These are phyloP conservation scores for Sungouiella blattae DNA, from an alignment of 805 yeast genomes.

Conservation along the genomic window DNA sequence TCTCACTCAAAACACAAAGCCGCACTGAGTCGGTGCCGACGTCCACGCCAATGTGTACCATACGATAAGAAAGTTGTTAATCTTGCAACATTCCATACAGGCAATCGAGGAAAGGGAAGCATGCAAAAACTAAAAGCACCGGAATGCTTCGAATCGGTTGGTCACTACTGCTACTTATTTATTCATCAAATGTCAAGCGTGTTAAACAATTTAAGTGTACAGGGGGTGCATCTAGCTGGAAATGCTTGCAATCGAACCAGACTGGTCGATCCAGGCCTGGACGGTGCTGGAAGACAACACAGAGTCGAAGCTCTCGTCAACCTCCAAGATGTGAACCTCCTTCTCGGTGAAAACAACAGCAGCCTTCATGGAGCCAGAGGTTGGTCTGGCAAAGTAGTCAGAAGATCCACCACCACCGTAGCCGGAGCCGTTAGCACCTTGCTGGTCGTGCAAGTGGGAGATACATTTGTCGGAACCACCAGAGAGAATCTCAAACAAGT, in stretches of 20 bases:
- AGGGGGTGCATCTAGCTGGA: conserved; percentile 12
- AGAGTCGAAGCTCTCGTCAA: conserved; percentile 56
- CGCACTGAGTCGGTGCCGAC: conserved; percentile 51
- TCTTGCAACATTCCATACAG: too few species aligned
- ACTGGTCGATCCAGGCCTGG: conserved; percentile 48
- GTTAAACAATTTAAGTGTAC: neutral
- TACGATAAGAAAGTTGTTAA: too few species aligned
- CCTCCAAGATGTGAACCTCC: conserved; percentile 56
- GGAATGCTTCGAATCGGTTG: too few species aligned
- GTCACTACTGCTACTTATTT: too few species aligned
- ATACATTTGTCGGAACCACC: conserved; percentile 73
- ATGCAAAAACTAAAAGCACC: too few species aligned
- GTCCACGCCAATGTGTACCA: conserved; percentile 41
- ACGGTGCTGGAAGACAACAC: conserved; percentile 46
- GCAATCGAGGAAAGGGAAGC: too few species aligned
- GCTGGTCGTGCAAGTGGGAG: conserved; percentile 80
- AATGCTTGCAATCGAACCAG: conserved; percentile 47
- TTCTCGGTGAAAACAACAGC: conserved; percentile 73
- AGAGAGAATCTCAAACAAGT: conserved; percentile 83
- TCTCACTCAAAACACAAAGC: conserved; percentile 26
- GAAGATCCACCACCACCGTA: conserved; percentile 82
- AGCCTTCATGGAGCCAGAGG: conserved; percentile 72
- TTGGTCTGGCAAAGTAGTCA: conserved; percentile 88
- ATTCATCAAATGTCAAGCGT: too few species aligned
- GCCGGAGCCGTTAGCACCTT: conserved; percentile 54